Evolutionary conservation across 2,329 filamentous ascomycete species (phyloP), one percentile per base, ranked within the genome.

Genomic region (Verticillium dahliae): DNA sequence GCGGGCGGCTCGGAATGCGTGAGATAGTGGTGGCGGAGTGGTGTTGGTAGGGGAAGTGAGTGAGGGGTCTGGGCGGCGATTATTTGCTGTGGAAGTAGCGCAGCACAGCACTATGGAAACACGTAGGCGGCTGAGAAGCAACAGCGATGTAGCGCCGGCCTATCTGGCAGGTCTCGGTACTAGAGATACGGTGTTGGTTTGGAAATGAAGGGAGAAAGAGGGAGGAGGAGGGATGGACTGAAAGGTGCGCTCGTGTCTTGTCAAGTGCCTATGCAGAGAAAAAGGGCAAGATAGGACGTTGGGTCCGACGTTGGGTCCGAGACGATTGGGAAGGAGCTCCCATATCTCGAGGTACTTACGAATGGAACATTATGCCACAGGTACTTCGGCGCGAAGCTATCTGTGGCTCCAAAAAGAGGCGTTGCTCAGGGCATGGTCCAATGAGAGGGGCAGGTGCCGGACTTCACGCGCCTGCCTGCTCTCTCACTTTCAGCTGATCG

Each of bases 31-130:
- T 56, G 56, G 63, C 63, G 57, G 62, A 59, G 33, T 57, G 56
- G 59, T 60, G 60, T 52, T 52, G 7, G 45, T 52, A 5, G 45
- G 22, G n/a, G 45, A 22, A 18, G 11, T 7, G 18, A 18, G 11
- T 52, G 18, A 52, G 59, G 56, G 65, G 60, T 59, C 62, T 63
- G 52, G 63, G 59, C 34, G 56, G 56, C 45, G 41, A 34, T 61
- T 60, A 58, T 57, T 56, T 63, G 63, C 61, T 64, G 61, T 63
- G 61, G 63, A 18, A 62, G 59, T 57, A 62, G 55, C 58, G 57
- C 60, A 62, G 59, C 61, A 31, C 27, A 63, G 58, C 18, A 52
- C 45, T 62, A 63, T 59, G 63, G 61, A 59, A 37, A 62, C 39
- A 34, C 38, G 59, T 50, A 63, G 61, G 61, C 59, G 61, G 57